Base-by-base conservation (phyloP, 345 rosid genomes). In the Excoecaria cochinchinensis region DNA sequence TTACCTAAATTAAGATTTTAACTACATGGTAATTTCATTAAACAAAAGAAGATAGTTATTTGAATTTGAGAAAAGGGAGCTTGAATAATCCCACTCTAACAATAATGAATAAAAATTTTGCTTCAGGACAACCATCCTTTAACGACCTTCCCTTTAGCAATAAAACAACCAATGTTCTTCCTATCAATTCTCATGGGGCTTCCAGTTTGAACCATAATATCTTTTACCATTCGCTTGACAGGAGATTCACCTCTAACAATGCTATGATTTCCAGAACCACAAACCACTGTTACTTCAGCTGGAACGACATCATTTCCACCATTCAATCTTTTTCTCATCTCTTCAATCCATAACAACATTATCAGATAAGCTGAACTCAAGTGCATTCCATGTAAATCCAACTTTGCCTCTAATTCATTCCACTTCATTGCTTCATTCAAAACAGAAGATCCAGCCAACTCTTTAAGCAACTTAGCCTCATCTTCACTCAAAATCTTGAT, bases 371-470 rank as follows among this genome's bases (percentile, higher is more conserved):
- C 89, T 3, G 97, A 73, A 67, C 87, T 84, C 42, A 82, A 77
- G 77, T 92, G 94, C 95, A 91, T 88, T 46, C 97, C 95, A 78
- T 95, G 99, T 76, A 94, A 85, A 76, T 95, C 97, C 87, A 95
- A 52, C 85, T 92, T 92, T 16, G 77, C 85, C 53, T 91, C 95
- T 22, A 53, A 75, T 3, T 76, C 67, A 68, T 70, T 75, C 94
- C 94, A 90, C 76, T 79, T 84, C 79, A 86, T 84, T 1, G 85
- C 86, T 59, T 85, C 87, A 22, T 81, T 76, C 80, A 95, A 67
- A 46, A 91, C 91, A 0, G 83, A 77, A 3, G 88, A 89, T 57
- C 24, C 79, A 63, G 79, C 80, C 90, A 95, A 75, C 74, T 82
- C 88, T 6, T 61, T 31, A 31, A 92, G 89, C 85, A 91, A 17